Evolutionary conservation across 1,284 basidiomycete genomes (phyloP), one percentile per base, ranked within the genome.

Genomic region (Rhodotorula sp.): DNA sequence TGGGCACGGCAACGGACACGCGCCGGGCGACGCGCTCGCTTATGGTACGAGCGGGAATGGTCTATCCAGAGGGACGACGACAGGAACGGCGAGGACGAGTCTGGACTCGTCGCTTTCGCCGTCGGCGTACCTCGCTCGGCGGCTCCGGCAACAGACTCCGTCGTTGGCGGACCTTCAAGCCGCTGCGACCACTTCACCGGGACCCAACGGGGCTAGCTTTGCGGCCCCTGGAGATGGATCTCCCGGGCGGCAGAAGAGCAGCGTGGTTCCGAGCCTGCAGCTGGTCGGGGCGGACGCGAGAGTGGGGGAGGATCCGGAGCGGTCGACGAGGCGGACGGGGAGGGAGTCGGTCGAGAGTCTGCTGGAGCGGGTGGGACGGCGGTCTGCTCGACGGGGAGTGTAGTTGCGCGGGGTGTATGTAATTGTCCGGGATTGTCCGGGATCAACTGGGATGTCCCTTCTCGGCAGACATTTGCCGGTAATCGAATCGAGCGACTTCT

Each of bases 111-210:
- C 57, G 42, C 29, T 30, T 22, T 20, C 51, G 37, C 62, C 56
- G 22, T 51, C 62, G n/a, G 30, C 44, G 17, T 26, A 26, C 33
- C 26, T 60, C 46, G 37, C 54, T 44, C 33, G 20, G 5, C 30
- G 46, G 46, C 37, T 22, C 8, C 46, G 48, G 55, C 33, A 64
- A 29, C 64, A 45, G 7, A 59, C 67, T 0, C 70, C 70, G 0
- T 57, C 49, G 15, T 61, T 72, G 14, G 70, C 67, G 0, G 70
- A 72, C 61, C 29, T 72, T 44, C 70, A 72, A 48, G 29, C 33
- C 5, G 68, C 53, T 2, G 53, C 53, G 5, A 24, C 18, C 20
- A 63, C 1, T 60, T 71, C 53, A 20, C 48, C 12, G 49, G 53
- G 20, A 24, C 20, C 29, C 60, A 55, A 37, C 26, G 26, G 15